Conservation (phyloP, 495 filamentous ascomycete genomes). For the Hyaloscypha hepaticicola region DNA sequence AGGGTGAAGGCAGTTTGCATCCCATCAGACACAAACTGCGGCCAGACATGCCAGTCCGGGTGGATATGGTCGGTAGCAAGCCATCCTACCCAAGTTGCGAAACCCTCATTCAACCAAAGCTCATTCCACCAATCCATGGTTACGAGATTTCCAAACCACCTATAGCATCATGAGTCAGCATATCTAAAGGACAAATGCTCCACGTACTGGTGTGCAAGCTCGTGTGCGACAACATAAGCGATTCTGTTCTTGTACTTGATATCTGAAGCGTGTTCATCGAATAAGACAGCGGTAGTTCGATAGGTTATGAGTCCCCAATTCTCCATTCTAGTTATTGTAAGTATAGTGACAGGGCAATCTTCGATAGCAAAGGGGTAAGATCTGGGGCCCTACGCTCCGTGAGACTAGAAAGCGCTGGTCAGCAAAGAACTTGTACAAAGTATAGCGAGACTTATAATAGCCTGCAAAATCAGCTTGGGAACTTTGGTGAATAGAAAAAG, state of each 20-base stretch:
- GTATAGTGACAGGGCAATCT: slow-evolving; percentile 25
- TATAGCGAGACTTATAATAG: slow-evolving; percentile 34
- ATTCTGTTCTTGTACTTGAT: slow-evolving; percentile 84
- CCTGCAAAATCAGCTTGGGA: slow-evolving; percentile 18
- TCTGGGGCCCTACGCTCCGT: slow-evolving; percentile 58
- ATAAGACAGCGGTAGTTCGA: slow-evolving; percentile 87
- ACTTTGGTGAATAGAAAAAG: neutral
- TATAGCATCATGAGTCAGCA: neutral
- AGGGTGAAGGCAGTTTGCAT: slow-evolving; percentile 87
- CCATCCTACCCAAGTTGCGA: slow-evolving; percentile 98
- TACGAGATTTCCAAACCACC: slow-evolving; percentile 95
- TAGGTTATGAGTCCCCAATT: slow-evolving; percentile 98
- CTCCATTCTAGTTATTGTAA: slow-evolving; percentile 54
- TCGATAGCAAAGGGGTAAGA: slow-evolving; percentile 27
- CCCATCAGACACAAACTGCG: slow-evolving; percentile 89
- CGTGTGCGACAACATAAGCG: slow-evolving; percentile 92
- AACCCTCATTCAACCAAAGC: slow-evolving; percentile 95
- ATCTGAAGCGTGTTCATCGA: slow-evolving; percentile 88
- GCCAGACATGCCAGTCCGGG: slow-evolving; percentile 94
- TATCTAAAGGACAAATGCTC: neutral
- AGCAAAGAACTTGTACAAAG: slow-evolving; percentile 23
- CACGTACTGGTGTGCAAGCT: slow-evolving; percentile 78
- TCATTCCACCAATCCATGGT: slow-evolving; percentile 92
- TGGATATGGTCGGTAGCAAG: slow-evolving; percentile 86
- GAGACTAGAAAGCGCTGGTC: slow-evolving; percentile 51